phyloP scores from a whole-genome alignment of 2,329 filamentous ascomycete genomes.

The Alternaria brassicae region DNA sequence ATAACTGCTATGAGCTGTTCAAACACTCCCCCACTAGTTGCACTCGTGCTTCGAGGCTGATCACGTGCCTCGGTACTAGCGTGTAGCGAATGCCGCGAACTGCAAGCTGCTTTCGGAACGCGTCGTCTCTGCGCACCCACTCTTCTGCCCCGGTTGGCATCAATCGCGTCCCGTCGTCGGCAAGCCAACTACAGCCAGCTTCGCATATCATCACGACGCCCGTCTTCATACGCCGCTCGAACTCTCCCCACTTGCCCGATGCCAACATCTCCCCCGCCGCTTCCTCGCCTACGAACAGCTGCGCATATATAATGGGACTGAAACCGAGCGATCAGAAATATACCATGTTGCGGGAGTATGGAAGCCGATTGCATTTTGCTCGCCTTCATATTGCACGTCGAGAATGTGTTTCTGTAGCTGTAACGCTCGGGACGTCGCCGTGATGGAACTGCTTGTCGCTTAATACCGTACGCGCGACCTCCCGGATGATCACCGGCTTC shows the following conservation, averaged over 20 bases:
- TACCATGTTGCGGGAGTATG: constrained; percentile 36
- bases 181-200: constrained; percentile 45
- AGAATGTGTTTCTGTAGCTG: constrained; percentile 52
- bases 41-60: neutral
- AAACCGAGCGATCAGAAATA: constrained; percentile 55
- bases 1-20: neutral
- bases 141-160: constrained; percentile 39
- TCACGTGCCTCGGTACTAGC: constrained; percentile 12
- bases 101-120: constrained; percentile 29
- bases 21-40: neutral
- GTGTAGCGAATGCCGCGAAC: constrained; percentile 28
- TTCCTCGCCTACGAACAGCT: constrained; percentile 37
- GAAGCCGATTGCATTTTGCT: constrained; percentile 22
- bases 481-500: constrained; percentile 39
- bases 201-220: constrained; percentile 52
- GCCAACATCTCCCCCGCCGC: constrained; percentile 33
- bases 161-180: constrained; percentile 51
- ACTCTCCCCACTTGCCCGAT: constrained; percentile 36
- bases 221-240: constrained; percentile 45
- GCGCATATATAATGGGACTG: constrained; percentile 54
- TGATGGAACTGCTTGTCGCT: constrained; percentile 39
- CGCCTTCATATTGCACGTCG: constrained; percentile 45
- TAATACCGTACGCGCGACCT: constrained; percentile 52
- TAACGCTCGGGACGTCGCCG: constrained; percentile 35
- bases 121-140: constrained; percentile 34